These are phyloP conservation scores for Thielaviopsis ethacetica DNA, from an alignment of 2,329 filamentous ascomycete genomes.

Conservation along the genomic window DNA sequence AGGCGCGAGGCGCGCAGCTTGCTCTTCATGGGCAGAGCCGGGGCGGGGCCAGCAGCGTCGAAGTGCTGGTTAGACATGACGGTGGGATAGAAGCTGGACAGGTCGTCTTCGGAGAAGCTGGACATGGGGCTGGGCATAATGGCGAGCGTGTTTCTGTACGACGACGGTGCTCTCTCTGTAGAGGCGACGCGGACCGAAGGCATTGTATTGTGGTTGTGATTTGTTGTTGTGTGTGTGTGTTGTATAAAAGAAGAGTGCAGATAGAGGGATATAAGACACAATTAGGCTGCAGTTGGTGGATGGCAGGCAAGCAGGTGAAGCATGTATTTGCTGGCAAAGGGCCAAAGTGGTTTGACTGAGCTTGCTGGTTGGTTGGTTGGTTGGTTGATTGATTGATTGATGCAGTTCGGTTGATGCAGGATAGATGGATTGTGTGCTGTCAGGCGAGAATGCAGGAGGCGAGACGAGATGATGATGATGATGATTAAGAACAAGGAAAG, in stretches of 20 bases:
- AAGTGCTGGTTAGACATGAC: constrained; percentile 8
- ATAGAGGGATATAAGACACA: not conserved
- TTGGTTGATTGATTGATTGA: too few species aligned
- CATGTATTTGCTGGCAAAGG: not conserved
- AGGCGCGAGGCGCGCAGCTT: constrained; percentile 26
- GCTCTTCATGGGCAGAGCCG: constrained; percentile 29
- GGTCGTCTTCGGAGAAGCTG: constrained; percentile 12
- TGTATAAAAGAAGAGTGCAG: not conserved
- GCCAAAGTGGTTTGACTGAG: not conserved
- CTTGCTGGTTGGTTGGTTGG: not conserved
- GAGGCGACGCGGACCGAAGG: constrained; percentile 6
- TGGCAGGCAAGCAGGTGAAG: not conserved
- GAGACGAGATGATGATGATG: not conserved
- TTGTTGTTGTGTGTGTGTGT: too few species aligned
- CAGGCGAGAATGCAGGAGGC: not conserved
- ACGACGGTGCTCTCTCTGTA: constrained; percentile 1
- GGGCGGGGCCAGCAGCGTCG: constrained; percentile 13
- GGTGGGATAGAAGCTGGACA: constrained; percentile 7
- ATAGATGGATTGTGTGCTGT: not conserved
- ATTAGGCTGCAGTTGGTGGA: not conserved
- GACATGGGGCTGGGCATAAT: constrained; percentile 12
- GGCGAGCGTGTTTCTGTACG: constrained; percentile 10
- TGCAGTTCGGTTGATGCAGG: not conserved
- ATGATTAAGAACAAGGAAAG: not conserved
- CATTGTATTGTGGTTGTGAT: constrained; percentile 4